These are phyloP conservation scores for Magnolia kwangsiensis DNA, from an alignment of 164 flowering plant species.

Conservation along the genomic window DNA sequence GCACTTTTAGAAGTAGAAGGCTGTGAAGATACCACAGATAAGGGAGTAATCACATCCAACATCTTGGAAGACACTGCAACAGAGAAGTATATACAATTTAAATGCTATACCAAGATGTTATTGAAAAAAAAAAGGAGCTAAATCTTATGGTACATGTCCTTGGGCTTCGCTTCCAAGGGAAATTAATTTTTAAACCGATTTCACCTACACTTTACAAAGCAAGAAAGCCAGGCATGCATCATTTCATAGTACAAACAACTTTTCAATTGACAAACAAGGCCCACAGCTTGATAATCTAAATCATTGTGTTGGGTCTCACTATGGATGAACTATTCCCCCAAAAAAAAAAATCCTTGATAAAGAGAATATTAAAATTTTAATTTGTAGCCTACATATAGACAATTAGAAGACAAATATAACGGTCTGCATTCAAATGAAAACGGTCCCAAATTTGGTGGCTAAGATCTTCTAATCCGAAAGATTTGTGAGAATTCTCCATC, in stretches of 20 bases:
- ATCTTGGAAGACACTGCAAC: slow-evolving; percentile 72
- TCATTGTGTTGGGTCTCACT: too few species aligned
- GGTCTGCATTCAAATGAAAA: too few species aligned
- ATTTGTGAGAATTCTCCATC: too few species aligned
- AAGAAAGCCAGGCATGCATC: too few species aligned
- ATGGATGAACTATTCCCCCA: too few species aligned
- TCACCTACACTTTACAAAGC: background rate
- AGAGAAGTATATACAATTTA: background rate
- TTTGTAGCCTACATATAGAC: too few species aligned
- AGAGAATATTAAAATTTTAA: too few species aligned
- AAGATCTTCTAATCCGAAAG: too few species aligned
- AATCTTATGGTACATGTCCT: background rate
- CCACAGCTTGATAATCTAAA: background rate
- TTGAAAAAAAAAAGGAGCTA: background rate
- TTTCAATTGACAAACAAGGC: background rate
- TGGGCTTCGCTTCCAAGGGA: background rate
- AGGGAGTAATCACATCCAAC: slow-evolving; percentile 63
- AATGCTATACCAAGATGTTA: background rate
- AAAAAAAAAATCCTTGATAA: too few species aligned
- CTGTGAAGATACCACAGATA: slow-evolving; percentile 48
- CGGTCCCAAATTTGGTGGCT: too few species aligned
- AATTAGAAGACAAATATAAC: too few species aligned
- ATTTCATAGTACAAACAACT: too few species aligned
- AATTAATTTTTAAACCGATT: background rate
- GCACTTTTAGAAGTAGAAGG: slow-evolving; percentile 53